A percentile compares a stretch with the other conserved stretches of the same genome.
phyloP scores from a whole-genome alignment of 306 rosid species.

The Acacia melanoxylon region DNA sequence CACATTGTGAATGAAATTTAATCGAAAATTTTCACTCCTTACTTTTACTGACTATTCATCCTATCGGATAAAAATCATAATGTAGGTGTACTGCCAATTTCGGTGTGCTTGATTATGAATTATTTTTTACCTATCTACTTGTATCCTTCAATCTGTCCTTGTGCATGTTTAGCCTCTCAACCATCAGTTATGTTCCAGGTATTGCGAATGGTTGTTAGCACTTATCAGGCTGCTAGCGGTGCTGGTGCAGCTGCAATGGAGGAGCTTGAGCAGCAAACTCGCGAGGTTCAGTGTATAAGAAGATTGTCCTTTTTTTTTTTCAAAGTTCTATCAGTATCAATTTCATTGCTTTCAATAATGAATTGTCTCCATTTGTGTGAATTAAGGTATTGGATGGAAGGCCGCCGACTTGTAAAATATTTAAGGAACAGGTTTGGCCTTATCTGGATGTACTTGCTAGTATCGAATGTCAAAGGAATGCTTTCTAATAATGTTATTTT shows the following conservation, averaged over 20 bases:
- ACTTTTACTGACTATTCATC: neutral
- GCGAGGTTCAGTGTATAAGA: conserved; percentile 61
- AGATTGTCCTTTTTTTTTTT: conserved; percentile 10
- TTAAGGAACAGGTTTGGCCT: conserved; percentile 71
- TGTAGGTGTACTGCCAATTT: neutral
- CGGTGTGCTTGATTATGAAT: neutral
- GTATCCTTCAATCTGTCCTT: neutral
- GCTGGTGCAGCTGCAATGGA: conserved; percentile 99
- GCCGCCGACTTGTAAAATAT: conserved; percentile 79
- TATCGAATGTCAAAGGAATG: conserved; percentile 14
- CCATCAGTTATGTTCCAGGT: conserved; percentile 58
- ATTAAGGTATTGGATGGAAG: conserved; percentile 80
- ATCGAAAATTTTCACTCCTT: conserved; percentile 2
- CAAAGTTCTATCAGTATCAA: neutral
- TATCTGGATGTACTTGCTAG: neutral
- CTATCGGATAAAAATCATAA: neutral
- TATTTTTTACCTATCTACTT: neutral
- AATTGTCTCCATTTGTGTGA: conserved; percentile 23
- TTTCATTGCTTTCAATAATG: neutral
- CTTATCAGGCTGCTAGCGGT: conserved; percentile 98
- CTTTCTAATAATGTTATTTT: conserved; percentile 30
- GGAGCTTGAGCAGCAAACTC: conserved; percentile 93
- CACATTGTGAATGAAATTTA: neutral
- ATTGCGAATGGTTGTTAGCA: conserved; percentile 90
- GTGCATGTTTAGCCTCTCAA: neutral